Evolutionary conservation across 2,329 filamentous ascomycete genomes (phyloP), one percentile per base, ranked within the genome.

Genomic region (Penicillium sp.): DNA sequence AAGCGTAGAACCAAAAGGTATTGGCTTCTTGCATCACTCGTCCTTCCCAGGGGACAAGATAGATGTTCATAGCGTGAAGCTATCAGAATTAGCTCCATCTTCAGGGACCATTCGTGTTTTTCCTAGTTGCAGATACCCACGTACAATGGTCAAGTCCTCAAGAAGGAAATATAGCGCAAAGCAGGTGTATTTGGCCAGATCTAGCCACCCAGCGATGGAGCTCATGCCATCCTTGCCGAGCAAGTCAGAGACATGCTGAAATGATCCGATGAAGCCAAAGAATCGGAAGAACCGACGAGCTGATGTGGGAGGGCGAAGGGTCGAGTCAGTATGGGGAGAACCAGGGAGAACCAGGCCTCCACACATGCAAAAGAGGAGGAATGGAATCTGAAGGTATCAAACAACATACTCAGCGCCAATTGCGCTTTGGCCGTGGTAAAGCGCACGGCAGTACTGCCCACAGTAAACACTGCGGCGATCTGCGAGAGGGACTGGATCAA

Each of bases 1-100:
- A 69, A 0, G 77, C 77, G 35, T 82, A 79, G 53, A 88, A 78
- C 86, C 86, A 90, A 66, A 85, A 83, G 45, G 81, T 77, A 67
- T 86, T 81, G 0, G 79, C 80, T 66, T 88, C 82, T 24, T 76
- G 51, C 39, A 80, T 73, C 4, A 85, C 58, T 26, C 53, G 57
- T n/a, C 58, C 56, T 12, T 76, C 75, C 64, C 71, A 76, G 0
- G 62, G 40, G 1, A 68, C 68, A 1, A 58, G 61, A 34, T 73
- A 75, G 1, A 76, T 57, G 0, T 75, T 76, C 69, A 84, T 82
- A 9, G 80, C 64, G 40, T 77, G 69, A 53, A 45, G 69, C 70
- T 37, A 67, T 13, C 12, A 9, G 27, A 18, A 43, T 58, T 29
- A 58, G 47, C 33, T 11, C 12, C 13, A 11, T 44, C 24, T 9